Percentiles rank a stretch among this genome's conserved stretches.
phyloP scores from a whole-genome alignment of 345 rosid species.

The Eucalyptus curtisii region DNA sequence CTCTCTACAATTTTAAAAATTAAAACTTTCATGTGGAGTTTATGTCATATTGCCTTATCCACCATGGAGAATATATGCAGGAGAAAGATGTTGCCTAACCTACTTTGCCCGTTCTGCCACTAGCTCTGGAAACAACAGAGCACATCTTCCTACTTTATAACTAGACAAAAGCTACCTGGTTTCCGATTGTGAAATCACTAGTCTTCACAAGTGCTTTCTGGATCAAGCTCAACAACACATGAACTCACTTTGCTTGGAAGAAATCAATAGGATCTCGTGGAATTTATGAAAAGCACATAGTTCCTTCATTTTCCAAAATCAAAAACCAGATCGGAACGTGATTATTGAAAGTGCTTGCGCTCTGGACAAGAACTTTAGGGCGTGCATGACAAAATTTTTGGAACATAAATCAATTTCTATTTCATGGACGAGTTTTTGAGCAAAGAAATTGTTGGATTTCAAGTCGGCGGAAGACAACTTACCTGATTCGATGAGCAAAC shows the following conservation, averaged over 20 bases:
- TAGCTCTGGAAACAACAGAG: background rate
- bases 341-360: background rate
- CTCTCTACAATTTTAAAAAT: too few species aligned
- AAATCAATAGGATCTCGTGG: background rate
- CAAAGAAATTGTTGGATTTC: too few species aligned
- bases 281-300: background rate
- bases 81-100: background rate
- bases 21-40: background rate
- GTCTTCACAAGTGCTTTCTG: background rate
- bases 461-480: too few species aligned
- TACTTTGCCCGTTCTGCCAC: background rate
- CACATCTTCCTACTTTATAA: too few species aligned
- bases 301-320: background rate
- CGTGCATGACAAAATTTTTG: rapidly evolving
- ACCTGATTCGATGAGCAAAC: too few species aligned
- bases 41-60: background rate
- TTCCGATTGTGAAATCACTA: background rate
- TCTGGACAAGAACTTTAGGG: background rate
- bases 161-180: background rate
- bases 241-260: background rate
- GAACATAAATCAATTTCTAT: too few species aligned
- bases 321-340: background rate
- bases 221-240: background rate
- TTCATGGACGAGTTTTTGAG: rapidly evolving
- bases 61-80: background rate